Evolutionary conservation across 2,329 filamentous ascomycete species (phyloP).

Genomic region (Colletotrichum gigasporum): DNA sequence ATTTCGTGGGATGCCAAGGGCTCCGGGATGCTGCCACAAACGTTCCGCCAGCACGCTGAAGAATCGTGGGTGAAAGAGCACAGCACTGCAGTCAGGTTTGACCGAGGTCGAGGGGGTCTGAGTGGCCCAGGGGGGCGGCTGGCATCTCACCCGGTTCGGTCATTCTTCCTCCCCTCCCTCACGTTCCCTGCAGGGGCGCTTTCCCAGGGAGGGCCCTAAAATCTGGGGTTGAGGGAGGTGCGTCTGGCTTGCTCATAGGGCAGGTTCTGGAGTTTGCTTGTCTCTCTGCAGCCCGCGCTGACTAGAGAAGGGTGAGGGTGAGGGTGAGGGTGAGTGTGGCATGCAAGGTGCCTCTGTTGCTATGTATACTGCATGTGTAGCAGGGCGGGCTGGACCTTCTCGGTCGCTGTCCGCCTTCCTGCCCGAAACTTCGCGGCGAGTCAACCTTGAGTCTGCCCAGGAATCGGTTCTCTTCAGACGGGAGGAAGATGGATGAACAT

Average conservation of each 20-base stretch:
- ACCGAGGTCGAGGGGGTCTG: neutral
- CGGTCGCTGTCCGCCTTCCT: neutral
- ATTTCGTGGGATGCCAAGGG: constrained; percentile 2
- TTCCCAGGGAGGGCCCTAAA: constrained; percentile 4
- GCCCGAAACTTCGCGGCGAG: neutral
- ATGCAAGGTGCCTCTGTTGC: no score
- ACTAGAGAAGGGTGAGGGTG: no score
- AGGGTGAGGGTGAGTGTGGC: no score
- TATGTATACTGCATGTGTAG: no score
- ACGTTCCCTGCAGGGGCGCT: neutral
- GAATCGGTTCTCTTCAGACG: neutral
- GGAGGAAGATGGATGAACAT: neutral
- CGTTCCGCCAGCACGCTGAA: neutral
- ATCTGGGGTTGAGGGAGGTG: constrained; percentile 8
- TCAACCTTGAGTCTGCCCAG: constrained; percentile 2
- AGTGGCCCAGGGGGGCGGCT: no score
- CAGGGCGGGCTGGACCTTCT: neutral
- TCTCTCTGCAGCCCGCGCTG: neutral
- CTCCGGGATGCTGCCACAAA: constrained; percentile 5
- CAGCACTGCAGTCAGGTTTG: constrained; percentile 4
- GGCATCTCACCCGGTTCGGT: neutral
- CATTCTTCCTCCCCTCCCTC: neutral
- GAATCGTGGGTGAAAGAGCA: no score
- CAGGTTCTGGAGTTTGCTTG: neutral
- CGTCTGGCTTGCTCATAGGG: neutral